Evolutionary conservation across 441 rosid genomes (phyloP).

Genomic region (Sinapis alba): DNA sequence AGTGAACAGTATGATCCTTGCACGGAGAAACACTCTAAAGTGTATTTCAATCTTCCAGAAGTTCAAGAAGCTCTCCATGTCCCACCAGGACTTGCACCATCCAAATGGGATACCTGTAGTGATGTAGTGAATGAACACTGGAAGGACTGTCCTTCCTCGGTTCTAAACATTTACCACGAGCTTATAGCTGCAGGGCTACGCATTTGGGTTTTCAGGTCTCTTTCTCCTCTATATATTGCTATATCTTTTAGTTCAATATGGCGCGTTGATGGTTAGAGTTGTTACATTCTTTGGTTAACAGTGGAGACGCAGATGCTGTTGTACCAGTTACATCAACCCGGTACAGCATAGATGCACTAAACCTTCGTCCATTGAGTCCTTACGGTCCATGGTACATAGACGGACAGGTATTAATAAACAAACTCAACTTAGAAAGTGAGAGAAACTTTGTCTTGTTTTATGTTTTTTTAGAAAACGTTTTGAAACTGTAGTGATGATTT

Average conservation of each 20-base stretch:
- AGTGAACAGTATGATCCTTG: constrained; percentile 95
- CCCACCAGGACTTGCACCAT: constrained; percentile 60
- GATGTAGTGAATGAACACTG: constrained; percentile 50
- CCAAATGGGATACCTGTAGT: constrained; percentile 77
- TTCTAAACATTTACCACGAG: constrained; percentile 76
- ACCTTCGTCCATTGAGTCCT: constrained; percentile 62
- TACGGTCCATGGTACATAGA: constrained; percentile 85
- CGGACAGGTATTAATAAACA: constrained; percentile 60
- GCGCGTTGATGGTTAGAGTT: background rate
- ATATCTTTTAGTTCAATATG: background rate
- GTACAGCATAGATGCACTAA: constrained; percentile 76
- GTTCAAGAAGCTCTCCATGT: constrained; percentile 89
- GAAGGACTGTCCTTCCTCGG: constrained; percentile 68
- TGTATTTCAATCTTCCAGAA: constrained; percentile 81
- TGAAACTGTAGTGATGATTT: background rate
- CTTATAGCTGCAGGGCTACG: constrained; percentile 76
- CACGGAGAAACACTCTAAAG: constrained; percentile 75
- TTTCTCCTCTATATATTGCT: background rate
- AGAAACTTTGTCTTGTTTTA: background rate
- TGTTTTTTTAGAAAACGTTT: background rate
- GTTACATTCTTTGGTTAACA: constrained; percentile 31
- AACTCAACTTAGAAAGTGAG: background rate
- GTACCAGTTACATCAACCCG: constrained; percentile 92
- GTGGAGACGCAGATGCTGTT: constrained; percentile 89
- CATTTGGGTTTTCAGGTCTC: constrained; percentile 92